A percentile compares a stretch with the other conserved stretches of the same genome.
Evolutionary conservation across 179 eudicot genomes (phyloP).

Genomic region (Pouteria campechiana): DNA sequence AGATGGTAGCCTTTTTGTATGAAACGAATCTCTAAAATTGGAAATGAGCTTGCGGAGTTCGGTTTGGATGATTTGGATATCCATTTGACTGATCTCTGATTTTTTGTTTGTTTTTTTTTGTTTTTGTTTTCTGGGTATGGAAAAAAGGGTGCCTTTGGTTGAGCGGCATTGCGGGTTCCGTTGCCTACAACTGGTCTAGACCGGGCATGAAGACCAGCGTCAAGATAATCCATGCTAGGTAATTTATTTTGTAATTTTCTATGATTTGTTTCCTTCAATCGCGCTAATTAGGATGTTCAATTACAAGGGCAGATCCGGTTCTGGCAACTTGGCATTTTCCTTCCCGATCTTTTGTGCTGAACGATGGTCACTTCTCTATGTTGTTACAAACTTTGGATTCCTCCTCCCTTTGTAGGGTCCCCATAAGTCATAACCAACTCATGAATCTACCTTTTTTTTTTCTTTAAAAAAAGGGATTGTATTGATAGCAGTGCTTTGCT

Average conservation of each 20-base stretch:
- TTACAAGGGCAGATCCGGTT: neutral
- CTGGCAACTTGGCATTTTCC: neutral
- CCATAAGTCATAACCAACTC: too few species aligned
- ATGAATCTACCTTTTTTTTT: too few species aligned
- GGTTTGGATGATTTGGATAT: too few species aligned
- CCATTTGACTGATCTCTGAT: neutral
- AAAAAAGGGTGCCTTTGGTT: conserved; percentile 50
- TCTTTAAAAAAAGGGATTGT: too few species aligned
- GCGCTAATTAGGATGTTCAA: neutral
- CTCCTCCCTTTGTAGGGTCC: too few species aligned
- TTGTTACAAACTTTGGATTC: too few species aligned
- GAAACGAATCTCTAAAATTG: too few species aligned
- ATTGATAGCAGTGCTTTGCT: too few species aligned
- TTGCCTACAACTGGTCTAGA: conserved; percentile 86
- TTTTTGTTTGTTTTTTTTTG: neutral
- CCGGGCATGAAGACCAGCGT: conserved; percentile 91
- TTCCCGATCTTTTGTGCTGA: neutral
- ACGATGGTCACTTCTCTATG: neutral
- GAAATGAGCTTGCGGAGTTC: too few species aligned
- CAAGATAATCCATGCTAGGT: conserved; percentile 82
- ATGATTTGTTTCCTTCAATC: neutral
- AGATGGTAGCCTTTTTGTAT: too few species aligned
- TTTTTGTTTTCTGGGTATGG: neutral
- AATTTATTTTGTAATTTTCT: neutral
- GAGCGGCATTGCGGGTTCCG: conserved; percentile 61